These are phyloP conservation scores for Rosa multiflora DNA, from an alignment of 306 rosid genomes.

Conservation along the genomic window DNA sequence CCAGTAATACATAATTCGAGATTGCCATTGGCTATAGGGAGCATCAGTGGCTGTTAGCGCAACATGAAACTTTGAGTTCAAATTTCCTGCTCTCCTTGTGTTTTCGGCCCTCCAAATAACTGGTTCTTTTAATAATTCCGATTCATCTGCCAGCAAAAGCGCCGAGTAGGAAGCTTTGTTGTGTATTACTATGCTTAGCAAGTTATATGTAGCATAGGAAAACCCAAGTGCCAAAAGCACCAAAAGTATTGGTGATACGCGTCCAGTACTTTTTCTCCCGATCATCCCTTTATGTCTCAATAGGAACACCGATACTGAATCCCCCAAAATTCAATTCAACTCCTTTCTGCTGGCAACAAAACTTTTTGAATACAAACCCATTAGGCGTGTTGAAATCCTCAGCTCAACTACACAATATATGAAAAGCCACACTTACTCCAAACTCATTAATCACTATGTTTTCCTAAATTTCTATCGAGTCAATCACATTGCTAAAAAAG, in stretches of 20 bases:
- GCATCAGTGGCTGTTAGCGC: conserved; percentile 93
- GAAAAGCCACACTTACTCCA: neutral
- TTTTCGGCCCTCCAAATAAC: conserved; percentile 21
- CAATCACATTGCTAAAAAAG: conserved; percentile 22
- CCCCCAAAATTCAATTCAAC: conserved; percentile 27
- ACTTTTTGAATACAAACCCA: conserved; percentile 21
- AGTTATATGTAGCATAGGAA: conserved; percentile 74
- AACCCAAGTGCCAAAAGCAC: conserved; percentile 67
- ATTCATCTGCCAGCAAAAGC: conserved; percentile 45
- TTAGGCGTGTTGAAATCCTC: conserved; percentile 5
- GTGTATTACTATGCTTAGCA: conserved; percentile 51
- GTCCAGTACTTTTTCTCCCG: conserved; percentile 61
- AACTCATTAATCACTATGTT: neutral
- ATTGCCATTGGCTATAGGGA: conserved; percentile 87
- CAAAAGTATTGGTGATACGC: conserved; percentile 59
- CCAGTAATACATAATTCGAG: conserved; percentile 95
- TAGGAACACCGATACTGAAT: neutral
- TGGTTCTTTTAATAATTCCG: conserved; percentile 29
- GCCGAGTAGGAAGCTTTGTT: conserved; percentile 42
- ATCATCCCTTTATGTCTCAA: conserved; percentile 15
- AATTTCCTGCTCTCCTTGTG: conserved; percentile 51
- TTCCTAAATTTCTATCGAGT: conserved; percentile 8
- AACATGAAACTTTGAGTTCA: conserved; percentile 58
- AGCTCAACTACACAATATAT: neutral
- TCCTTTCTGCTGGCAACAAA: conserved; percentile 13